Percentiles rank a stretch among this genome's conserved stretches.
Evolutionary conservation across 306 rosid genomes (phyloP).

Genomic region (Castanea mollissima): DNA sequence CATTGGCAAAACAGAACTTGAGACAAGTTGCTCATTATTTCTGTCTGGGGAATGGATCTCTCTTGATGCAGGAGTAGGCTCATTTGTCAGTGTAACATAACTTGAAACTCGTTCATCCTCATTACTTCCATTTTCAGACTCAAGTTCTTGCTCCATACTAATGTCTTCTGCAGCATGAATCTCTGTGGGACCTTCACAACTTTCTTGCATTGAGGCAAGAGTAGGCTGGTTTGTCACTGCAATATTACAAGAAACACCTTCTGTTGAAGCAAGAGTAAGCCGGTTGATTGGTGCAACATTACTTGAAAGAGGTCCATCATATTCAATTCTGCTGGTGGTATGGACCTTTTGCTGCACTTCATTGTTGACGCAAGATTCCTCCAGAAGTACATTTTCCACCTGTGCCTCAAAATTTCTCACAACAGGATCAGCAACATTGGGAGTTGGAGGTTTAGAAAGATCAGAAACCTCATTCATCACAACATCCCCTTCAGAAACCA

Average conservation of each 20-base stretch:
- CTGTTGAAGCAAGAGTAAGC: neutral
- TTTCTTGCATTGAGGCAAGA: neutral
- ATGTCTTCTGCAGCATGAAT: neutral
- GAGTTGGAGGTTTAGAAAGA: constrained; percentile 7
- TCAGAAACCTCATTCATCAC: constrained; percentile 13
- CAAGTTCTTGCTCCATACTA: constrained; percentile 17
- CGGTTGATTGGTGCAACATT: neutral
- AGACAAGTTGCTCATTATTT: constrained; percentile 5
- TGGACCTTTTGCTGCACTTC: constrained; percentile 33
- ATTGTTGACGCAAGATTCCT: constrained; percentile 23
- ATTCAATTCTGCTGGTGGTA: constrained; percentile 20
- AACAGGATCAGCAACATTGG: neutral
- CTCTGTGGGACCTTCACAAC: constrained; percentile 4
- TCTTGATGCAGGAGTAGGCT: constrained; percentile 13
- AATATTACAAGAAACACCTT: neutral
- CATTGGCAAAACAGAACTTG: constrained; percentile 9
- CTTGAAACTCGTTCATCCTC: constrained; percentile 12
- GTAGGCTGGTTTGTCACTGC: constrained; percentile 7
- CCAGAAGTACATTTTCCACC: constrained; percentile 21
- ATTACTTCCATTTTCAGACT: constrained; percentile 10
- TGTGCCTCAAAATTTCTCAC: constrained; percentile 9
- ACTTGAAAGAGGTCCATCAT: constrained; percentile 15
- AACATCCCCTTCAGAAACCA: constrained; percentile 34
- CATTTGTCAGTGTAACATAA: neutral
- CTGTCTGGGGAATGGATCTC: constrained; percentile 16